These are phyloP conservation scores for Pleurotus ostreatus DNA, from an alignment of 768 basidiomycete species.

Conservation along the genomic window DNA sequence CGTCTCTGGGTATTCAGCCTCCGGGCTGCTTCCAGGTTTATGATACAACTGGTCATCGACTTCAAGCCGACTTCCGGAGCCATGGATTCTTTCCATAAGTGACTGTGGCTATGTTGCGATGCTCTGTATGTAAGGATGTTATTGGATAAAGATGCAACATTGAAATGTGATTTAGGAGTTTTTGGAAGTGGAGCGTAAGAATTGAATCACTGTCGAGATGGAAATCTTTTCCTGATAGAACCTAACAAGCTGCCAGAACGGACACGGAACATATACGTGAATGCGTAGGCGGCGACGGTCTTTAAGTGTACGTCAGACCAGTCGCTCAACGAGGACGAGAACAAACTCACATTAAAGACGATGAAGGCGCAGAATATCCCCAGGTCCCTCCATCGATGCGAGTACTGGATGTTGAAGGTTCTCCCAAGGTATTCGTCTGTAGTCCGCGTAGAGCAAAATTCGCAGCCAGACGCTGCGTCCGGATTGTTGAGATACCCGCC, in stretches of 20 bases:
- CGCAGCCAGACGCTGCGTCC: constrained; percentile 45
- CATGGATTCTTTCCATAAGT: too few relatives aligned
- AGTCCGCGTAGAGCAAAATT: constrained; percentile 54
- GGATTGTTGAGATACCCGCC: constrained; percentile 60
- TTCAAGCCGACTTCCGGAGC: too few relatives aligned
- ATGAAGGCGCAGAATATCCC: constrained; percentile 47
- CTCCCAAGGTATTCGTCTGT: constrained; percentile 54
- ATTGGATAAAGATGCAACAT: too few relatives aligned
- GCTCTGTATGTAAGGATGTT: too few relatives aligned
- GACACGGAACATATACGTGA: constrained; percentile 26
- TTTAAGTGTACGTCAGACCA: constrained; percentile 13
- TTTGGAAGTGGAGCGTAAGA: too few relatives aligned
- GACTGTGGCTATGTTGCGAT: too few relatives aligned
- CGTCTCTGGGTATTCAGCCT: too few relatives aligned
- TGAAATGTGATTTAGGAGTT: too few relatives aligned
- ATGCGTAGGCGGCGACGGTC: constrained; percentile 36
- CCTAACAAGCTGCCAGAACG: neutral
- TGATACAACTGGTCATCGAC: too few relatives aligned
- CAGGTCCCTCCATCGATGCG: constrained; percentile 49
- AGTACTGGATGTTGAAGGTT: constrained; percentile 55
- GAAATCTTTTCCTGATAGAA: neutral
- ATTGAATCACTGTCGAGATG: neutral
- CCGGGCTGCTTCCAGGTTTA: too few relatives aligned
- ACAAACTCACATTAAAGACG: constrained; percentile 42
- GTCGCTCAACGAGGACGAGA: neutral